A percentile compares a stretch with the other conserved stretches of the same genome.
phyloP scores from a whole-genome alignment of 495 filamentous ascomycete species.

The Schizothecium vesticola region DNA sequence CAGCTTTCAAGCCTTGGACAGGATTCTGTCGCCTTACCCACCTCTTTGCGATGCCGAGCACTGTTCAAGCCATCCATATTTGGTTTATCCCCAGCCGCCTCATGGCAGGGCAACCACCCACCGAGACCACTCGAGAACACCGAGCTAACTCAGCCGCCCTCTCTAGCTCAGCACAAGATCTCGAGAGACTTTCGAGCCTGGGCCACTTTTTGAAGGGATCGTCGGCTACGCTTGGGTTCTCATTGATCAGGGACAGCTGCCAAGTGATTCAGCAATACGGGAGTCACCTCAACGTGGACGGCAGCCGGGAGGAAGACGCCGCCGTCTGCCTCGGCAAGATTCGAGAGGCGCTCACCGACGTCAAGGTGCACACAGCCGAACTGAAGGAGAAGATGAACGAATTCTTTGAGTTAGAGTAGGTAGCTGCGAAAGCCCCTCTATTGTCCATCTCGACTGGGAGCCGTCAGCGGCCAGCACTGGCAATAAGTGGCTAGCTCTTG shows the following conservation, averaged over 20 bases:
- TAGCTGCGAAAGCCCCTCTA: neutral
- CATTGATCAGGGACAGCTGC: slow-evolving; percentile 86
- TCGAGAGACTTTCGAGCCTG: slow-evolving; percentile 67
- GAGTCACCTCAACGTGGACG: slow-evolving; percentile 68
- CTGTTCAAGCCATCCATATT: neutral
- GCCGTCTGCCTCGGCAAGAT: slow-evolving; percentile 62
- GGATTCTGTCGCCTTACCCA: neutral
- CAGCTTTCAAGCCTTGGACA: too few species aligned
- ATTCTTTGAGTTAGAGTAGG: slow-evolving; percentile 55
- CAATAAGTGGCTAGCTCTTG: slow-evolving; percentile 13
- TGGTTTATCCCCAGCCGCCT: neutral
- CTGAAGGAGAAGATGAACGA: slow-evolving; percentile 64
- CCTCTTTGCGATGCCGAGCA: neutral
- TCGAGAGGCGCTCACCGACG: slow-evolving; percentile 58
- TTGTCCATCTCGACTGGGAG: neutral
- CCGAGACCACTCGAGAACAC: neutral
- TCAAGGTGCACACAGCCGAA: slow-evolving; percentile 72
- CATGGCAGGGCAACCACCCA: neutral
- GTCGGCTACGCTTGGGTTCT: slow-evolving; percentile 91
- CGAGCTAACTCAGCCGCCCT: neutral
- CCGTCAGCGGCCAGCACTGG: slow-evolving; percentile 6
- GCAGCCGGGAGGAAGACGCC: slow-evolving; percentile 59
- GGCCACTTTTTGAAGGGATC: slow-evolving; percentile 98
- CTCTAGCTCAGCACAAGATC: slow-evolving; percentile 57
- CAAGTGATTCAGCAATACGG: slow-evolving; percentile 96